A percentile compares a stretch with the other conserved stretches of the same genome.
Conservation (phyloP, 2,329 filamentous ascomycete species). For the Chaetothyriales sp. region DNA sequence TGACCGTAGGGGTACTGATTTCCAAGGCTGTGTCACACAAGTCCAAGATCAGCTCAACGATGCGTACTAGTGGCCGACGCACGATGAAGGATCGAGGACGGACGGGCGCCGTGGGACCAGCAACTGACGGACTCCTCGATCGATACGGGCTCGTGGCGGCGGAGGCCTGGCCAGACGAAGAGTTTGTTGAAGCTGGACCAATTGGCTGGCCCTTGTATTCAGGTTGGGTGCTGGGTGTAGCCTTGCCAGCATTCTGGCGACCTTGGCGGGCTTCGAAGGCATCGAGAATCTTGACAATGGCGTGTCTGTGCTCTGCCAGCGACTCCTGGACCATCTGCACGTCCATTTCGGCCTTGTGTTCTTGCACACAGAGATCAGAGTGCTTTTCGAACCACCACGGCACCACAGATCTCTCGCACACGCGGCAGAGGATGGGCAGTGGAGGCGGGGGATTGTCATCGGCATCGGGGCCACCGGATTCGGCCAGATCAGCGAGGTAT, state of each 20-base stretch:
- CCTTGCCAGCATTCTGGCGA: constrained; percentile 42
- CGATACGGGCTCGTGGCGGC: constrained; percentile 45
- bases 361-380: constrained; percentile 86
- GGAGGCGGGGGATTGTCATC: constrained; percentile 64
- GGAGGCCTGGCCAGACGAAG: constrained; percentile 51
- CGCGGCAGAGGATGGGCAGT: constrained; percentile 76
- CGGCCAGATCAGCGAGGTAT: constrained; percentile 78
- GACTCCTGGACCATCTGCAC: constrained; percentile 91
- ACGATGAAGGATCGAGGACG: constrained; percentile 83
- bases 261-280: constrained; percentile 67
- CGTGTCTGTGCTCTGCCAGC: constrained; percentile 78
- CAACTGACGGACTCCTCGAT: constrained; percentile 45
- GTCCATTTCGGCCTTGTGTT: constrained; percentile 94
- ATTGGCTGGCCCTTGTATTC: constrained; percentile 77
- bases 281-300: constrained; percentile 89
- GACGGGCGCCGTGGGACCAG: constrained; percentile 53
- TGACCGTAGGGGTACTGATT: constrained; percentile 85
- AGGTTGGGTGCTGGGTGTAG: constrained; percentile 34
- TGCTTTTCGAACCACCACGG: constrained; percentile 99
- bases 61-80: constrained; percentile 73
- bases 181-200: constrained; percentile 52
- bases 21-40: constrained; percentile 91
- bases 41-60: constrained; percentile 87
- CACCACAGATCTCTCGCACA: constrained; percentile 91
- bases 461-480: constrained; percentile 61